Evolutionary conservation across 495 filamentous ascomycete species (phyloP), one percentile per base, ranked within the genome.

Genomic region (Xylaria acuta): DNA sequence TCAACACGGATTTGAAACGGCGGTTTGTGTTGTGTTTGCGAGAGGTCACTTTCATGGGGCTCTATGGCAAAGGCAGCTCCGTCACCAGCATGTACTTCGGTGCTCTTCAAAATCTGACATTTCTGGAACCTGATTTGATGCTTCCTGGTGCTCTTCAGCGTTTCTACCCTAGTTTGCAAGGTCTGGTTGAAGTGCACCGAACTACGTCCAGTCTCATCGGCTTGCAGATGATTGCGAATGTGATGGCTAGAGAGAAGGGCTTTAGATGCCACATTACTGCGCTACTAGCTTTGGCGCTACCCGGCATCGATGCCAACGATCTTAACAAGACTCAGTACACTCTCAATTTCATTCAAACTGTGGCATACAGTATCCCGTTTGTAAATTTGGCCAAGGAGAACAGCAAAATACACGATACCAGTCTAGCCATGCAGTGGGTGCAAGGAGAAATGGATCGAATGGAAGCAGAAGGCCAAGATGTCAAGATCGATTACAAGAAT

Each of bases 281-380:
- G 1, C 81, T 98, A 43, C 82, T 99, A 25, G 97, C 95, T 9
- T 87, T 99, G 67, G 94, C 96, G 2, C 85, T 99, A 47, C 96
- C 96, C 1, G 96, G 96, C 40, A 97, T 99, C 64, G 96, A 99
- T 82, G 95, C 96, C 40, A 99, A 99, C 80, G 96, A 99, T 82
- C 86, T 99, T 40, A 94, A 95, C 73, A 99, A 99, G 83, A 98
- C 96, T 25, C 85, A 97, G 65, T 93, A 97, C 80, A 95, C 95
- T 2, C 85, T 99, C 63, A 92, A 95, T 67, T 98, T 97, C 78
- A 95, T 99, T 58, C 96, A 98, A 82, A 90, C 92, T 43, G 92
- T 97, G 38, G 93, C 94, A 69, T 98, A 98, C 82, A 97, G 93
- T 72, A 94, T 99, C 27, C 97, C 96, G 5, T 92, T 99, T 75